Evolutionary conservation across 768 basidiomycete species (phyloP), one percentile per base, ranked within the genome.

Genomic region (Cystofilobasidium bisporidii): DNA sequence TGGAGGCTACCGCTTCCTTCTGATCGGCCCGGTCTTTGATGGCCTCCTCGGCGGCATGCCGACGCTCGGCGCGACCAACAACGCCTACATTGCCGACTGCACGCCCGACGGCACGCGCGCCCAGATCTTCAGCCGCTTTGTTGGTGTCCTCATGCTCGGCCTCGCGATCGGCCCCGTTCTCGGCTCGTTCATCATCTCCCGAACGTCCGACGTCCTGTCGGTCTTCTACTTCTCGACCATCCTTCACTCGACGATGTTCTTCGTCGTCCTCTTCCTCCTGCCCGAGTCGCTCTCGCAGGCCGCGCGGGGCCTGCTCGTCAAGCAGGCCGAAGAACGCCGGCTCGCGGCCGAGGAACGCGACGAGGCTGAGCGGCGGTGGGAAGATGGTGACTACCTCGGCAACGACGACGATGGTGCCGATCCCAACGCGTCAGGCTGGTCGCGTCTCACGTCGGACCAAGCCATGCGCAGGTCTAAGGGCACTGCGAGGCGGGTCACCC

Each of bases 51-150:
- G 68, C 20, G 68, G 68, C 18, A 64, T 64, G 63, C 62, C 68
- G 40, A 60, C 57, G 63, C 33, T 62, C 32, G 28, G 58, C 45
- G 68, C 68, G 30, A 64, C 63, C 26, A 64, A 64, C 68, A 59
- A 69, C 32, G 68, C 68, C 28, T 88, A 79, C 81, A 84, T 82
- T 77, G 86, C 87, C 76, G 81, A 83, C 79, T 89, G 88, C 73
- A 91, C 89, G 2, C 87, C 87, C n/a, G 80, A 84, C 53, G 89
- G 88, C 50, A 89, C 89, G 12, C 84, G 88, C 48, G 83, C 89
- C 1, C 81, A 83, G 47, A 83, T 82, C 8, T 79, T 80, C 26
- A 85, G 88, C 73, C 87, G 88, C 0, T 82, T 91, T 60, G 82
- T 84, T 65, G 91, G 91, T 3, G 41, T 60, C 38, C 6, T 36